Evolutionary conservation across 2,329 filamentous ascomycete genomes (phyloP).

Genomic region (Cladosporium sp.): DNA sequence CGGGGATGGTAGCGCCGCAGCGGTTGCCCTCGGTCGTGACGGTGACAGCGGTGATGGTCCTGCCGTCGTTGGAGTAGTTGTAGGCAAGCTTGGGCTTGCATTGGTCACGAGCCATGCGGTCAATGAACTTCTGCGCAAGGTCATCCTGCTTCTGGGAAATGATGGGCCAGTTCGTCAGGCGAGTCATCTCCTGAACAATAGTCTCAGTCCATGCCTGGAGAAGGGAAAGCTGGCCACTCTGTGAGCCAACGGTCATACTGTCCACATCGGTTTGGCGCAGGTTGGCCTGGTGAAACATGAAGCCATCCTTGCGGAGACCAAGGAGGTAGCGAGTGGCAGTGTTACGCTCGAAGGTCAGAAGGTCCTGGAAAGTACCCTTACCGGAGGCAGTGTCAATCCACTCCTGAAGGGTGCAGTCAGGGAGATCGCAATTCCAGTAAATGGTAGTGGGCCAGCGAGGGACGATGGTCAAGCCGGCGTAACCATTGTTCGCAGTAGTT

Average conservation of each 20-base stretch:
- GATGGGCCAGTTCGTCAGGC: slow-evolving; percentile 50
- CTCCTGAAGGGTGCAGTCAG: slow-evolving; percentile 51
- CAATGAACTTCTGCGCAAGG: slow-evolving; percentile 45
- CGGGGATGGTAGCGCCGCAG: slow-evolving; percentile 47
- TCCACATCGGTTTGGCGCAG: slow-evolving; percentile 45
- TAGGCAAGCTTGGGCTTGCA: slow-evolving; percentile 48
- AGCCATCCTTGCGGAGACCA: slow-evolving; percentile 49
- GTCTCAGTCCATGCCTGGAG: slow-evolving; percentile 54
- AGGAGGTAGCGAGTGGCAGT: slow-evolving; percentile 54
- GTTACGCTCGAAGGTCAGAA: slow-evolving; percentile 46
- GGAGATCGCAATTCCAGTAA: slow-evolving; percentile 58
- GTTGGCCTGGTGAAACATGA: slow-evolving; percentile 63
- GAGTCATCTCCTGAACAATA: slow-evolving; percentile 47
- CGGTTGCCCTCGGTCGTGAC: slow-evolving; percentile 45
- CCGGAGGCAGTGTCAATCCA: slow-evolving; percentile 56
- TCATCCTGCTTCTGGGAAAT: slow-evolving; percentile 54
- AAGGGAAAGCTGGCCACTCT: slow-evolving; percentile 44
- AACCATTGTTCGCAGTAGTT: slow-evolving; percentile 47
- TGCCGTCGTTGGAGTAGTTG: slow-evolving; percentile 37
- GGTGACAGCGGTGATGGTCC: slow-evolving; percentile 45
- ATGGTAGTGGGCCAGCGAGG: slow-evolving; percentile 57
- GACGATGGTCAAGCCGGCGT: slow-evolving; percentile 50
- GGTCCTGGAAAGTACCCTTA: slow-evolving; percentile 45
- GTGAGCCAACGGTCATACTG: slow-evolving; percentile 44
- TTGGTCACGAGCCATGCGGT: slow-evolving; percentile 47